Evolutionary conservation across 179 eudicot species (phyloP).

Genomic region (Monotropa hypopitys): DNA sequence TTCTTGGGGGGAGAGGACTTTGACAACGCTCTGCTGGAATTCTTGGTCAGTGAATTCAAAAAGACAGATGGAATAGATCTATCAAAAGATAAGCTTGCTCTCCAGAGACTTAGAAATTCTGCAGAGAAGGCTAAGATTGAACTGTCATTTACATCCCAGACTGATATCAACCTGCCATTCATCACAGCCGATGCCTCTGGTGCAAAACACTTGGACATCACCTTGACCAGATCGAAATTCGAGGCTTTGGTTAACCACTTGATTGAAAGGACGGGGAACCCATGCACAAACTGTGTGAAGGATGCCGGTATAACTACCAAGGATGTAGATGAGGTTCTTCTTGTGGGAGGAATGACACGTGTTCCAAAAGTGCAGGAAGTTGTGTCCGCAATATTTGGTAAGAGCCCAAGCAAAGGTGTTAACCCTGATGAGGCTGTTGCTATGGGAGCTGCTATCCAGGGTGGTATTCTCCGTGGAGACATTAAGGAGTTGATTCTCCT

Average conservation of each 20-base stretch:
- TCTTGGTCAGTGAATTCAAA: conserved; percentile 56
- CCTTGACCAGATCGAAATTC: conserved; percentile 35
- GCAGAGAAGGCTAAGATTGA: conserved; percentile 51
- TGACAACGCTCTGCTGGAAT: conserved; percentile 62
- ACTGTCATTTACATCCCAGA: conserved; percentile 37
- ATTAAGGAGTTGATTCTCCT: conserved; percentile 42
- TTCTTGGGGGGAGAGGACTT: conserved; percentile 84
- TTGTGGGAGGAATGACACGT: conserved; percentile 57
- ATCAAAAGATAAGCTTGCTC: conserved; percentile 46
- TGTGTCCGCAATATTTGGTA: conserved; percentile 37
- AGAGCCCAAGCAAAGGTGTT: conserved; percentile 42
- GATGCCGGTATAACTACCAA: conserved; percentile 36
- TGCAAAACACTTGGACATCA: conserved; percentile 44
- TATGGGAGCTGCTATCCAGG: conserved; percentile 54
- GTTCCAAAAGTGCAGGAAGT: conserved; percentile 44
- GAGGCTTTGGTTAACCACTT: conserved; percentile 30
- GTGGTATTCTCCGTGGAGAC: conserved; percentile 46
- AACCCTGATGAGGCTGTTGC: conserved; percentile 56
- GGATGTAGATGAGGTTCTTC: conserved; percentile 40
- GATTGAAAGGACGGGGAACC: conserved; percentile 37
- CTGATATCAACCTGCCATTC: conserved; percentile 43
- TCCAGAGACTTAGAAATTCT: conserved; percentile 50
- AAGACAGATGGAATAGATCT: conserved; percentile 54
- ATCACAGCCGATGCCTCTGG: conserved; percentile 66
- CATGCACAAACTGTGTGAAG: conserved; percentile 36